Conservation (phyloP, 495 filamentous ascomycete genomes). For the Penicillium soppii region DNA sequence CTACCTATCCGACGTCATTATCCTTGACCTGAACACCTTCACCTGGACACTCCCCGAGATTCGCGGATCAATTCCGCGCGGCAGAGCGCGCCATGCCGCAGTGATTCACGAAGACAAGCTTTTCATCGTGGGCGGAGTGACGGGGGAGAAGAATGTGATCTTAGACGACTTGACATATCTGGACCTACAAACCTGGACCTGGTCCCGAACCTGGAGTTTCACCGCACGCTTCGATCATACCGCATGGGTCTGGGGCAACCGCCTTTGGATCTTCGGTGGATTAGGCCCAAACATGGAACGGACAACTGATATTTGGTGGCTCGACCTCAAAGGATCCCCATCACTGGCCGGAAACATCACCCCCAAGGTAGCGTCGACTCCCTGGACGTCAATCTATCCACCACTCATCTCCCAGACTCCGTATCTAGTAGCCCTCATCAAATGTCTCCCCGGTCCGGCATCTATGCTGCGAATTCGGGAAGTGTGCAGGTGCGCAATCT, state of each 20-base stretch:
- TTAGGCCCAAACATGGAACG: constrained; percentile 94
- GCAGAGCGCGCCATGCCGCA: constrained; percentile 87
- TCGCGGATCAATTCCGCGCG: constrained; percentile 77
- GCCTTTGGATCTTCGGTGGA: constrained; percentile 97
- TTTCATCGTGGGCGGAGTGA: constrained; percentile 89
- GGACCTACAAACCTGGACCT: constrained; percentile 95
- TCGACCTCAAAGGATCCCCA: constrained; percentile 87
- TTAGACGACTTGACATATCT: constrained; percentile 95
- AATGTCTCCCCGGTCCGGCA: constrained; percentile 56
- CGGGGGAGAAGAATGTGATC: constrained; percentile 81
- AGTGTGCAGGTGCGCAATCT: constrained; percentile 78
- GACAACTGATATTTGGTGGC: constrained; percentile 91
- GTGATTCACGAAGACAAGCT: constrained; percentile 95
- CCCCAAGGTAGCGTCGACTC: constrained; percentile 63
- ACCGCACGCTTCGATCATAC: constrained; percentile 92
- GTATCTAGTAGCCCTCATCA: constrained; percentile 40
- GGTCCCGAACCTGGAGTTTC: constrained; percentile 95
- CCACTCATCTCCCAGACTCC: constrained; percentile 46
- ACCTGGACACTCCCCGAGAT: constrained; percentile 92
- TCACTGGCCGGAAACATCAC: constrained; percentile 70
- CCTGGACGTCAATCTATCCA: constrained; percentile 24
- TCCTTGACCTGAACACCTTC: constrained; percentile 90
- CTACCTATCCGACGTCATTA: constrained; percentile 92
- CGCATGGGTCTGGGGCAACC: constrained; percentile 84
- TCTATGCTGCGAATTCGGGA: constrained; percentile 86